Base-by-base conservation (phyloP, 441 rosid species). In the Melastoma candidum region DNA sequence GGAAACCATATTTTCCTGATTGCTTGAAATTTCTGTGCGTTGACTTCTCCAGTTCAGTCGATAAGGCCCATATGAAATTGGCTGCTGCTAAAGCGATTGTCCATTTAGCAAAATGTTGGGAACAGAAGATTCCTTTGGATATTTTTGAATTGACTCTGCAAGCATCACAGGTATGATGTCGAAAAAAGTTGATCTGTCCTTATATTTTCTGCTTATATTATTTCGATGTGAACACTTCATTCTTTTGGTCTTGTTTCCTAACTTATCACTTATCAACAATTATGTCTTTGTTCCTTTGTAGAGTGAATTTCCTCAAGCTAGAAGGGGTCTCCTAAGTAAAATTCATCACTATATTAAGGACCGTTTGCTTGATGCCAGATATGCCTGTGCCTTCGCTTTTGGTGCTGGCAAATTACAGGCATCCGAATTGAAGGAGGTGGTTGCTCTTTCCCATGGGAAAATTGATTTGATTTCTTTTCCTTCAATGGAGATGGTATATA, bases 81-180 rank as follows among this genome's bases (percentile, higher is more conserved):
- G 90, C 98, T 71, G 76, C 96, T 68, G 98, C 98, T 12, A 90
- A 87, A 80, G 96, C 95, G 24, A 77, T 87, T 72, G 87, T 95
- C 76, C 97, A 95, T 48, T 70, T 95, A 48, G 78, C 97, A 47
- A 86, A 74, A 71, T 85, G 76, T 54, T 95, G 99, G 99, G 95
- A 95, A 50, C 77, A 90, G 51, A 87, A 80, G 74, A 85, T 90
- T 69, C 84, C 99, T 29, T 57, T 84, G 64, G 97, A 87, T 61
- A 45, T 85, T 47, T 85, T 87, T 68, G 81, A 90, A 73, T 72
- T 84, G 70, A 83, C 90, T 7, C 44, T 95, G 52, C 85, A 66
- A 75, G 74, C 69, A 24, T 67, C 93, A 2, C 93, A 87, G 99
- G 99, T 95, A 59, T 49, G 47, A 32, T 32, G 8, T 32, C 41